Base-by-base conservation (phyloP, 345 rosid genomes). In the Hibiscus tridactylites region DNA sequence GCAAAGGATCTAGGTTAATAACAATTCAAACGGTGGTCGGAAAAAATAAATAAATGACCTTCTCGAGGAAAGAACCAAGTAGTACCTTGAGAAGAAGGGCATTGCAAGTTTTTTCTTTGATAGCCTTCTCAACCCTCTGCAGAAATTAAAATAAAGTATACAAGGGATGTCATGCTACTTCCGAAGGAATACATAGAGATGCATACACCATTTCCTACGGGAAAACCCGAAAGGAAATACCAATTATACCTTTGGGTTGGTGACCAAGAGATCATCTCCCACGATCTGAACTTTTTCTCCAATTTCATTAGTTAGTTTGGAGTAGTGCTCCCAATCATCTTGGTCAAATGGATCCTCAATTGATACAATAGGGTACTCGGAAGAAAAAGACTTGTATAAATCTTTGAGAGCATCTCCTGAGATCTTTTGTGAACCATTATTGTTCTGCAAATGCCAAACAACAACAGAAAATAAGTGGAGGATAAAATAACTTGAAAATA, bases 341-440 rank as follows among this genome's bases (percentile, higher is more conserved):
- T 95, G 99, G 86, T 95, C 97, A 80, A 92, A 95, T 53, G 98
- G 98, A 80, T 95, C 99, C 77, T 92, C 98, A 58, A 95, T 95
- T n/a, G 99, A 95, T 46, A 88, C 96, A 72, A 95, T 95, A 56
- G 99, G 99, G 79, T 92, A 95, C 82, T 90, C 96, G 0, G 90
- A 53, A 39, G 82, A 84, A 35, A 95, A 92, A 50, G 95, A 88
- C 88, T 92, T 95, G 92, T 92, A 95, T 35, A 95, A 72, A 64
- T 92, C 90, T 80, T 92, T 92, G 46, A 95, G 88, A 39, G 87
- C 80, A 61, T 92, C 93, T 33, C 98, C 97, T 21, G 98, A 82
- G 62, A 92, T 92, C 90, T 92, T 92, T 65, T 88, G 86, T 29
- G 92, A 84, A 29, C 99, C 99, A 80, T 90, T 77, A 69, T 95